Evolutionary conservation across 192 early-diverging fungal species (phyloP).

Genomic region (Coemansia sp.): DNA sequence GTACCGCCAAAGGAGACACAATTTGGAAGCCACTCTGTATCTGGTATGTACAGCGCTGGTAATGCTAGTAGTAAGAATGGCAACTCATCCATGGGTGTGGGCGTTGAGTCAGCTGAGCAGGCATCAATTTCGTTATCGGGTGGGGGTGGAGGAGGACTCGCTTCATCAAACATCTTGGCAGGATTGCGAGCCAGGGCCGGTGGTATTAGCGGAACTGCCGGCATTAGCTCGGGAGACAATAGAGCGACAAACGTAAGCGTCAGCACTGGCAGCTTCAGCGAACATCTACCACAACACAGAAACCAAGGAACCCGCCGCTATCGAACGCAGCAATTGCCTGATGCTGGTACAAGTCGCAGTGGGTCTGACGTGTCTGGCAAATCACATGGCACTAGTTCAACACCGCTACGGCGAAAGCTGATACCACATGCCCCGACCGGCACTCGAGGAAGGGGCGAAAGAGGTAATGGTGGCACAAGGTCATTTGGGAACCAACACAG

Average conservation of each 20-base stretch:
- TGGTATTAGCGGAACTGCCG: background rate
- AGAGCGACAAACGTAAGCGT: background rate
- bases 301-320: constrained; percentile 5
- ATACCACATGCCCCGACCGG: constrained; percentile 11
- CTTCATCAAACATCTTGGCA: constrained; percentile 33
- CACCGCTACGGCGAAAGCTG: constrained; percentile 1
- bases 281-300: background rate
- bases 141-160: background rate
- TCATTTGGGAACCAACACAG: background rate
- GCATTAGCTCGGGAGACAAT: background rate
- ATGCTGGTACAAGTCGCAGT: background rate
- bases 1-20: background rate
- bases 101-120: background rate
- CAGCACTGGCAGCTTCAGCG: background rate
- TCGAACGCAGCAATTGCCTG: constrained; percentile 10
- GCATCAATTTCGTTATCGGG: background rate
- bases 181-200: constrained; percentile 19
- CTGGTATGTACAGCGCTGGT: constrained; percentile 9
- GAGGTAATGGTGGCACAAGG: background rate
- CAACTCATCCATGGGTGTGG: background rate
- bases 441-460: background rate
- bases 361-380: background rate
- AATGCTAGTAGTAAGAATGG: background rate
- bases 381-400: constrained; percentile 10
- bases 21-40: constrained; percentile 20